These are phyloP conservation scores for Agrocybe praecox DNA, from an alignment of 768 basidiomycete genomes.

Conservation along the genomic window DNA sequence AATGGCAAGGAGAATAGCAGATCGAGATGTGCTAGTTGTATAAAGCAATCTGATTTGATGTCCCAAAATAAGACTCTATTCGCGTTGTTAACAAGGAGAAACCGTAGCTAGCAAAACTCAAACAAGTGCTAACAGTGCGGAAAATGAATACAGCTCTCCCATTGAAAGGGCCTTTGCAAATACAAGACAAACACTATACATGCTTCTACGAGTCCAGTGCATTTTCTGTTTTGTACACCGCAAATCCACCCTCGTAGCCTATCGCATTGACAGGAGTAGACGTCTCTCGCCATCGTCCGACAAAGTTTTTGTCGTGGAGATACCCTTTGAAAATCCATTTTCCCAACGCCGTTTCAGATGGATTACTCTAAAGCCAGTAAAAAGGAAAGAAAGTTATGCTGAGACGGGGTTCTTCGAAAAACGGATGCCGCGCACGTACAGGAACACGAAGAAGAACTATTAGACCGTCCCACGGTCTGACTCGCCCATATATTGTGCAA, in stretches of 20 bases:
- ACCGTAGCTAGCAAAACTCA: not conserved
- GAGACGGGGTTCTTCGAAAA: not conserved
- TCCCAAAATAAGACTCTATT: not conserved
- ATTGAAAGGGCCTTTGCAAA: not conserved
- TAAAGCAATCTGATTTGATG: too few relatives aligned
- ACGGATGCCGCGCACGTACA: slow-evolving; percentile 28
- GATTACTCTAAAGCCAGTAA: slow-evolving; percentile 28
- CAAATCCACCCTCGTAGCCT: slow-evolving; percentile 56
- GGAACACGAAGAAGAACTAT: slow-evolving; percentile 46
- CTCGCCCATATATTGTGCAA: slow-evolving; percentile 45
- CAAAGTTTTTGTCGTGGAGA: slow-evolving; percentile 48
- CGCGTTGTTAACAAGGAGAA: not conserved
- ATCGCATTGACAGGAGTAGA: slow-evolving; percentile 35
- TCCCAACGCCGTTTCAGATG: slow-evolving; percentile 31
- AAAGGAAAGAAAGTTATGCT: slow-evolving; percentile 3
- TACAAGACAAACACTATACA: not conserved
- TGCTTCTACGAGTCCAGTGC: not conserved
- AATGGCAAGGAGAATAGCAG: not conserved
- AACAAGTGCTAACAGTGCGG: not conserved
- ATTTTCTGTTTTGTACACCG: slow-evolving; percentile 32
- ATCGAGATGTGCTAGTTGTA: not conserved
- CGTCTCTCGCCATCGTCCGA: slow-evolving; percentile 58
- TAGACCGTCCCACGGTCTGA: slow-evolving; percentile 54
- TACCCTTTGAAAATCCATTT: slow-evolving; percentile 58
- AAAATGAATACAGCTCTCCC: not conserved